Conservation (phyloP, 139 green algal species). For the Chloropicon primus region DNA sequence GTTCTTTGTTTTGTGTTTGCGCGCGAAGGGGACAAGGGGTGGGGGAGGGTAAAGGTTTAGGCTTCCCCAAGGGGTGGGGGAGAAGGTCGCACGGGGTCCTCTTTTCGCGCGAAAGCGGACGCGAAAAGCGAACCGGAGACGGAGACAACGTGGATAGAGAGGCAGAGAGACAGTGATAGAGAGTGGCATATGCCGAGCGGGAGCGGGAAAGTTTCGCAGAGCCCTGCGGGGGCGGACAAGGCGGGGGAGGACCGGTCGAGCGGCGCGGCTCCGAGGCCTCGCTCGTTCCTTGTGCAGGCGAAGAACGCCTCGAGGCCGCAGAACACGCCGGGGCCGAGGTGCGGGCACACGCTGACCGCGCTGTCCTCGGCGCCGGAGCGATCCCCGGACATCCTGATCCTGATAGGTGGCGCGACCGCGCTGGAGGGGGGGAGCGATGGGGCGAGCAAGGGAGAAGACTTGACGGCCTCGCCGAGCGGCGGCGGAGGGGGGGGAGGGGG, state of each 20-base stretch:
- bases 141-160: too few species aligned
- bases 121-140: too few species aligned
- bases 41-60: too few species aligned
- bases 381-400: slow-evolving; percentile 41
- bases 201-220: background rate
- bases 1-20: too few species aligned
- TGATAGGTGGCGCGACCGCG: slow-evolving; percentile 83
- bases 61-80: too few species aligned
- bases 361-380: slow-evolving; percentile 29
- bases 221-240: background rate
- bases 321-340: slow-evolving; percentile 51
- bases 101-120: too few species aligned
- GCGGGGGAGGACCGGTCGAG: background rate
- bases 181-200: background rate
- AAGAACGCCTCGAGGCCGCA: background rate
- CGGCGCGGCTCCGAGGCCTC: too few species aligned
- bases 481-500: background rate
- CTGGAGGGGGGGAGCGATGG: slow-evolving; percentile 46
- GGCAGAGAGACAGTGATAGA: too few species aligned
- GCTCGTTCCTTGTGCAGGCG: background rate
- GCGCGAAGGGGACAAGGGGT: too few species aligned
- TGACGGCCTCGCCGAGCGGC: background rate
- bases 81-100: too few species aligned
- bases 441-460: background rate
- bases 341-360: slow-evolving; percentile 83